These are phyloP conservation scores for Pseudopediastrum boryanum DNA, from an alignment of 139 green algal species.

Conservation along the genomic window DNA sequence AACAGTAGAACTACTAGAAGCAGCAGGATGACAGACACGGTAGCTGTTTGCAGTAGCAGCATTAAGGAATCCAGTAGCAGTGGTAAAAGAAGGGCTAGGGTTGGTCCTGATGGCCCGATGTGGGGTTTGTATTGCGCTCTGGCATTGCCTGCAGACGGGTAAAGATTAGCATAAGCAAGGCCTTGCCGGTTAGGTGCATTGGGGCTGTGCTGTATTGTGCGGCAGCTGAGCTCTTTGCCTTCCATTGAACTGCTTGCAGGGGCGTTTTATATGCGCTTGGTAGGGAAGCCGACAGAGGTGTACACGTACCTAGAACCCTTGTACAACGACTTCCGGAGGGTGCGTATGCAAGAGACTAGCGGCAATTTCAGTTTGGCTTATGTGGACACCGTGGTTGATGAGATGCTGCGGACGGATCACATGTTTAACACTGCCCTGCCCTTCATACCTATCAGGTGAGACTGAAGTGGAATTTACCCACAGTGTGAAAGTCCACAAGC, in stretches of 20 bases:
- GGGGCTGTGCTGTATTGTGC: too few species aligned
- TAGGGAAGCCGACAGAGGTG: slow-evolving; percentile 88
- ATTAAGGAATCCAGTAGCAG: too few species aligned
- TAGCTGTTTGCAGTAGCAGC: too few species aligned
- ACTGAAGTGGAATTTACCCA: not conserved
- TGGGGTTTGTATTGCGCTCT: too few species aligned
- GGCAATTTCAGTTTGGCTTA: slow-evolving; percentile 78
- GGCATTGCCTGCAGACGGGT: too few species aligned
- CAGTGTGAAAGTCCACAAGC: not conserved
- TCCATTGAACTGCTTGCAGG: slow-evolving; percentile 52
- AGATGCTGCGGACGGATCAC: slow-evolving; percentile 90
- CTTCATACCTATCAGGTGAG: slow-evolving; percentile 73
- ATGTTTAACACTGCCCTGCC: slow-evolving; percentile 95
- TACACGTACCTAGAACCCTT: slow-evolving; percentile 98
- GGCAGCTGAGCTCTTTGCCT: too few species aligned
- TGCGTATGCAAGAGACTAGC: slow-evolving; percentile 59
- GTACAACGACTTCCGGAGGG: slow-evolving; percentile 95
- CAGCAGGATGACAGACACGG: too few species aligned
- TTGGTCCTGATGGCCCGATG: too few species aligned
- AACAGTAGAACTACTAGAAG: too few species aligned
- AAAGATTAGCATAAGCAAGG: too few species aligned
- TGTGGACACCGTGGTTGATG: slow-evolving; percentile 90
- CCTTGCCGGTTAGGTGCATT: too few species aligned
- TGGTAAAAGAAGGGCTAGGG: too few species aligned
- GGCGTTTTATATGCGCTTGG: slow-evolving; percentile 96